These are phyloP conservation scores for Beauveria sp. DNA, from an alignment of 2,329 filamentous ascomycete genomes.

Conservation along the genomic window DNA sequence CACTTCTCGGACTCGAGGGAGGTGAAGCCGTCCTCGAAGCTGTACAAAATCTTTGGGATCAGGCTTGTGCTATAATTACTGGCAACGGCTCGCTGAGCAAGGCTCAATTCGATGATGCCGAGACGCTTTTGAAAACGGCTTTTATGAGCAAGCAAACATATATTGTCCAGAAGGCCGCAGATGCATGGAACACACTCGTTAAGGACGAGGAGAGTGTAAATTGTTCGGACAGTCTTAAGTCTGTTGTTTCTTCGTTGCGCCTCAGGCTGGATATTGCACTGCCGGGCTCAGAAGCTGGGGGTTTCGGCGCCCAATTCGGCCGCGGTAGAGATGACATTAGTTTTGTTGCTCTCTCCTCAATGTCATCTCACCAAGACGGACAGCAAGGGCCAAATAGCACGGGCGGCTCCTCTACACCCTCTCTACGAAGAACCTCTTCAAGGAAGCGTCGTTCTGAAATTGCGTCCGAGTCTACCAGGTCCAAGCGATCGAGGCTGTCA, in stretches of 20 bases:
- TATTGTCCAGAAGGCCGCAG: slow-evolving; percentile 43
- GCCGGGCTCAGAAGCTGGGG: slow-evolving; percentile 35
- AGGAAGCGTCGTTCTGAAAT: slow-evolving; percentile 12
- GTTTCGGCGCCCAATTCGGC: slow-evolving; percentile 30
- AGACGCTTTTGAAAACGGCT: slow-evolving; percentile 46
- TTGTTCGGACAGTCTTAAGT: slow-evolving; percentile 58
- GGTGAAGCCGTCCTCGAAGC: slow-evolving; percentile 32
- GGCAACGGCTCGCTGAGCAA: slow-evolving; percentile 28
- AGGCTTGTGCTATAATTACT: slow-evolving; percentile 34
- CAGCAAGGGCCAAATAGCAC: slow-evolving; percentile 9
- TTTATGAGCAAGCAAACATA: slow-evolving; percentile 50
- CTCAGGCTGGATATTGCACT: slow-evolving; percentile 41
- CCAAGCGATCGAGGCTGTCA: slow-evolving; percentile 17
- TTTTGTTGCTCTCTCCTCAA: slow-evolving; percentile 24
- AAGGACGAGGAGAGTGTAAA: slow-evolving; percentile 49
- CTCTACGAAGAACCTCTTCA: slow-evolving; percentile 15
- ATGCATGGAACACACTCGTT: slow-evolving; percentile 64
- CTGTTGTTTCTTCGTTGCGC: slow-evolving; percentile 54
- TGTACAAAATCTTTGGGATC: slow-evolving; percentile 43
- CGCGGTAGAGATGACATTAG: slow-evolving; percentile 40
- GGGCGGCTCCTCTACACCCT: slow-evolving; percentile 11
- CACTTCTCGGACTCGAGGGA: slow-evolving; percentile 33
- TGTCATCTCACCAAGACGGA: slow-evolving; percentile 21
- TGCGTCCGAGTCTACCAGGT: neutral
- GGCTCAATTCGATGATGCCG: slow-evolving; percentile 44